phyloP scores from a whole-genome alignment of 352 stramenopile genomes.

The Phytopythium vexans region DNA sequence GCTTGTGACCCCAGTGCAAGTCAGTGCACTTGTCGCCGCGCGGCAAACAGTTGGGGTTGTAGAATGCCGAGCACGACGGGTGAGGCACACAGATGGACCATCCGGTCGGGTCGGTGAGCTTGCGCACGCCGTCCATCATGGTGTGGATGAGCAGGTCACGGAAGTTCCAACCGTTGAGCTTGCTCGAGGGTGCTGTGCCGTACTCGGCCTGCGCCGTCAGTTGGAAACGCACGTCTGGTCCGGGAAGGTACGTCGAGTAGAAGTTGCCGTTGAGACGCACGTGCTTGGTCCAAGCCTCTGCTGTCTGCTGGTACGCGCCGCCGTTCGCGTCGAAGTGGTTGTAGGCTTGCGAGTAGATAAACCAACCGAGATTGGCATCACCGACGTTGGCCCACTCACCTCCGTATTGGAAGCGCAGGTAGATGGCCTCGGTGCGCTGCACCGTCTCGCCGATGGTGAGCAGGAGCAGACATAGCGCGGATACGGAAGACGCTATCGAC shows the following conservation, averaged over 20 bases:
- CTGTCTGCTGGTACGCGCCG: constrained; percentile 2
- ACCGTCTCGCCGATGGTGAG: no score
- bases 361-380: background rate
- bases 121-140: constrained; percentile 4
- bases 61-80: background rate
- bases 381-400: constrained; percentile 7
- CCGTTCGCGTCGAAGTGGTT: constrained; percentile 4
- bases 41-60: background rate
- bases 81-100: constrained; percentile 3
- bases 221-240: constrained; percentile 3
- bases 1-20: constrained; percentile 6
- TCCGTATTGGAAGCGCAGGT: constrained; percentile 7
- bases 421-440: no score
- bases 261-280: background rate
- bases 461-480: no score
- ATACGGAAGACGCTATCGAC: no score
- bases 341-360: constrained; percentile 4
- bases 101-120: constrained; percentile 3
- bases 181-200: background rate
- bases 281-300: background rate
- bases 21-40: constrained; percentile 1
- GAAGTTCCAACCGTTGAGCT: constrained; percentile 8
- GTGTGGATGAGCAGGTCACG: constrained; percentile 10
- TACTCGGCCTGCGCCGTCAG: constrained; percentile 5
- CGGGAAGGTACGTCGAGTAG: background rate